phyloP scores from a whole-genome alignment of 2,329 filamentous ascomycete species.

The Amphichorda felina region DNA sequence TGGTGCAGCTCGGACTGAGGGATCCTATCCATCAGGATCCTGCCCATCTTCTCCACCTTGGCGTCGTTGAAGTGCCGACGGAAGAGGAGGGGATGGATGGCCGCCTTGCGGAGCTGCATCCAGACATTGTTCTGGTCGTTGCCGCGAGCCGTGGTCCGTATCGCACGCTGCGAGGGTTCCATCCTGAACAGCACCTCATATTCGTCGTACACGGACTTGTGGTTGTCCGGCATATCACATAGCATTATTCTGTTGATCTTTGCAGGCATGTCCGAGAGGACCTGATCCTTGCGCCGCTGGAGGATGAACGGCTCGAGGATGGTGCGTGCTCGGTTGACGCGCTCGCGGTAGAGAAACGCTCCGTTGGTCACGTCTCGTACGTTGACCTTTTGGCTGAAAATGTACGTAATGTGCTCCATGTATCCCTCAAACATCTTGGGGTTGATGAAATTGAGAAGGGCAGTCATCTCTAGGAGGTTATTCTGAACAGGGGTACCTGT shows the following conservation, averaged over 20 bases:
- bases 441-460: slow-evolving; percentile 88
- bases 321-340: slow-evolving; percentile 74
- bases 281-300: slow-evolving; percentile 85
- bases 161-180: slow-evolving; percentile 40
- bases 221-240: slow-evolving; percentile 65
- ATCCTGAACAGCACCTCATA: slow-evolving; percentile 53
- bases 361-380: slow-evolving; percentile 70
- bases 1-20: slow-evolving; percentile 40
- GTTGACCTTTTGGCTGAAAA: slow-evolving; percentile 88
- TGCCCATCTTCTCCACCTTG: slow-evolving; percentile 65
- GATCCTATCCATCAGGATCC: slow-evolving; percentile 62
- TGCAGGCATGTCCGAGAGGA: slow-evolving; percentile 68
- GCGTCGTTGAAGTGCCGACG: slow-evolving; percentile 67
- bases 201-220: slow-evolving; percentile 61
- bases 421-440: slow-evolving; percentile 69
- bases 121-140: slow-evolving; percentile 59
- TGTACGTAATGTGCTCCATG: slow-evolving; percentile 66
- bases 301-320: slow-evolving; percentile 95
- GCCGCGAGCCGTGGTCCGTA: slow-evolving; percentile 31
- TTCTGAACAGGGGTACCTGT: slow-evolving; percentile 90
- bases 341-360: slow-evolving; percentile 73
- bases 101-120: slow-evolving; percentile 85
- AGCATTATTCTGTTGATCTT: slow-evolving; percentile 71
- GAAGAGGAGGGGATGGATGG: slow-evolving; percentile 84
- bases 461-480: slow-evolving; percentile 84